phyloP scores from a whole-genome alignment of 768 basidiomycete genomes.

The Chalciporus pseudorubinellus region DNA sequence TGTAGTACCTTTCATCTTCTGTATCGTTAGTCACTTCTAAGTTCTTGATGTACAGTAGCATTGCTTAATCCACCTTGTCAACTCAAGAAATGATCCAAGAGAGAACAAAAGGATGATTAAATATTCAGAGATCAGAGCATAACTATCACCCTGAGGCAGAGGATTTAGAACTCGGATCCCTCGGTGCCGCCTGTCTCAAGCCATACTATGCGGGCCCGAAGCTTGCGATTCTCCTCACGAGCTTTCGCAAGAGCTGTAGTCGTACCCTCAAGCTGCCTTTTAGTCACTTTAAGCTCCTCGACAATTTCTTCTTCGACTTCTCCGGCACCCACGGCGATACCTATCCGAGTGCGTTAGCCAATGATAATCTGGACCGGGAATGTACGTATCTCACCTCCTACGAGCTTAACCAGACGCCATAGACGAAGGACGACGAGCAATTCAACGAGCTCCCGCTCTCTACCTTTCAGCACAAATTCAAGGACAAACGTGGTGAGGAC shows the following conservation, averaged over 20 bases:
- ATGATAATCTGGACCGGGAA: neutral
- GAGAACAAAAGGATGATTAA: slow-evolving; percentile 6
- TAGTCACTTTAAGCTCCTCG: slow-evolving; percentile 48
- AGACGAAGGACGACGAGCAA: slow-evolving; percentile 72
- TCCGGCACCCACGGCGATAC: slow-evolving; percentile 72
- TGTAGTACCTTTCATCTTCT: slow-evolving; percentile 1
- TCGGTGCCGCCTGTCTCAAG: slow-evolving; percentile 35
- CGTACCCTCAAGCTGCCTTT: slow-evolving; percentile 45
- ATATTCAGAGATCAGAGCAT: slow-evolving; percentile 11
- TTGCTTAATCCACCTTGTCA: slow-evolving; percentile 4
- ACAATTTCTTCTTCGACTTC: slow-evolving; percentile 59
- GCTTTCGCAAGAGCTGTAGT: slow-evolving; percentile 43
- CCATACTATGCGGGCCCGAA: slow-evolving; percentile 41
- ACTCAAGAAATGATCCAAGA: slow-evolving; percentile 2
- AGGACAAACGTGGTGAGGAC: slow-evolving; percentile 73
- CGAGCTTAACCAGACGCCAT: slow-evolving; percentile 78
- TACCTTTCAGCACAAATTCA: slow-evolving; percentile 66
- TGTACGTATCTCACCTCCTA: slow-evolving; percentile 43
- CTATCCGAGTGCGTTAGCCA: slow-evolving; percentile 33
- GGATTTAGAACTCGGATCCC: slow-evolving; percentile 31
- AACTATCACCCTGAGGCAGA: slow-evolving; percentile 6
- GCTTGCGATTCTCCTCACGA: slow-evolving; percentile 53
- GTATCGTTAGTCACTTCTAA: slow-evolving; percentile 13
- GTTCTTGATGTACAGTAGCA: slow-evolving; percentile 5
- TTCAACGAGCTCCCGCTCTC: slow-evolving; percentile 66